Conservation (phyloP, 2,329 filamentous ascomycete genomes). For the Alternaria consortialis region DNA sequence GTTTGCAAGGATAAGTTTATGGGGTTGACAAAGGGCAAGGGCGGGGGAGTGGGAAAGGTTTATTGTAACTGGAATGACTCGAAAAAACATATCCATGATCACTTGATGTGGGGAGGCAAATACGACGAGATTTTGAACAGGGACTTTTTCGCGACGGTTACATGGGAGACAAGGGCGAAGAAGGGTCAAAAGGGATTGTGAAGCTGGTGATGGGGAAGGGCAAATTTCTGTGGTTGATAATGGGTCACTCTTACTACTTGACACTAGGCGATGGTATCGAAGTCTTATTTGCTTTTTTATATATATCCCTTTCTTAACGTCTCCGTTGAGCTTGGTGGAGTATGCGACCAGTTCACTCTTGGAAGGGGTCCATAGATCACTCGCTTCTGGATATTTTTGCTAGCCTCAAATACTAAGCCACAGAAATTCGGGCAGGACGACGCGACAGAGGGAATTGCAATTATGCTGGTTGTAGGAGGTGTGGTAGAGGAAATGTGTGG, state of each 20-base stretch:
- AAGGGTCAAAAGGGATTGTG: background rate
- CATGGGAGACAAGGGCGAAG: conserved; percentile 10
- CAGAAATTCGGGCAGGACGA: no score
- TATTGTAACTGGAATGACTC: background rate
- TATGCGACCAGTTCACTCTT: no score
- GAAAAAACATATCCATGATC: background rate
- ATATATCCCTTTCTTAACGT: no score
- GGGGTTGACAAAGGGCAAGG: background rate
- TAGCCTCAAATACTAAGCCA: no score
- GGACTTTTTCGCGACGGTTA: background rate
- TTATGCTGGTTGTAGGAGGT: no score
- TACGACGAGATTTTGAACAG: background rate
- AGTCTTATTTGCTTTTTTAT: no score
- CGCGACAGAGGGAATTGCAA: no score
- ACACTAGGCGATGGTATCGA: no score
- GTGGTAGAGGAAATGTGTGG: background rate
- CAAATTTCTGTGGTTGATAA: background rate
- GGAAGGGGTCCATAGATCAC: background rate
- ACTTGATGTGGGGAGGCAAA: background rate
- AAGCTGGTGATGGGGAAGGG: background rate
- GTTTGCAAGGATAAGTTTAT: background rate
- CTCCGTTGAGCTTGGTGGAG: no score
- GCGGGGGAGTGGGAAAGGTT: background rate
- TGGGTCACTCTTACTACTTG: no score
- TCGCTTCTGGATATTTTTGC: background rate